phyloP scores from a whole-genome alignment of 2,329 filamentous ascomycete species.

The Talaromyces marneffei region DNA sequence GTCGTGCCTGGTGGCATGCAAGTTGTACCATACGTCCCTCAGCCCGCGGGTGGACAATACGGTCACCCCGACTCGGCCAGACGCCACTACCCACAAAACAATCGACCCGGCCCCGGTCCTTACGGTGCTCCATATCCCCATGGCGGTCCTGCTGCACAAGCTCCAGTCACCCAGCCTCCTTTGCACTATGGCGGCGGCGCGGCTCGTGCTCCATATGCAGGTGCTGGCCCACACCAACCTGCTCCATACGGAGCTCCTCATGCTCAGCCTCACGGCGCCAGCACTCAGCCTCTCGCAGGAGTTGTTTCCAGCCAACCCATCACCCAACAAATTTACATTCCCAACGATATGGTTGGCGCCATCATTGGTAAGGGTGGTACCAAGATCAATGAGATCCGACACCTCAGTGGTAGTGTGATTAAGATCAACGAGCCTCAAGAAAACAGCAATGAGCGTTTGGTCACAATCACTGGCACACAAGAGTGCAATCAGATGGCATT shows the following conservation, averaged over 20 bases:
- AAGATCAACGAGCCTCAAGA: conserved; percentile 99
- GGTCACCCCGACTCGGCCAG: conserved; percentile 81
- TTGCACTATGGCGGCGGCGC: conserved; percentile 72
- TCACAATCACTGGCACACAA: conserved; percentile 94
- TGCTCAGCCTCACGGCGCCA: conserved; percentile 57
- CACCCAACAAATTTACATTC: conserved; percentile 98
- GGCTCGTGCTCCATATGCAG: conserved; percentile 70
- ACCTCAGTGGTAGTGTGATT: conserved; percentile 94
- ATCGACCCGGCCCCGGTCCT: conserved; percentile 68
- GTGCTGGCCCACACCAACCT: conserved; percentile 72
- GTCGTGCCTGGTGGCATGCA: conserved; percentile 97
- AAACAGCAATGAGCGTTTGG: conserved; percentile 95
- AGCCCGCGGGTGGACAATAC: conserved; percentile 86
- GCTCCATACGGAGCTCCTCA: conserved; percentile 61
- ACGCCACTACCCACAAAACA: conserved; percentile 66
- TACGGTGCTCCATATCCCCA: conserved; percentile 70
- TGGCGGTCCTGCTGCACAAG: conserved; percentile 49
- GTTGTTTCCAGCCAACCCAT: conserved; percentile 75
- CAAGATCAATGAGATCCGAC: conserved; percentile 98
- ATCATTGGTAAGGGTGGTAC: conserved; percentile 98
- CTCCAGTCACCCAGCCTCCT: conserved; percentile 55
- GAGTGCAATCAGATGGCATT: conserved; percentile 99
- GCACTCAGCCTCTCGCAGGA: conserved; percentile 57
- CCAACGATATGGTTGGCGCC: conserved; percentile 98
- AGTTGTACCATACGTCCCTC: conserved; percentile 94